Base-by-base conservation (phyloP, 2,329 filamentous ascomycete species). In the Alternaria infectoria region DNA sequence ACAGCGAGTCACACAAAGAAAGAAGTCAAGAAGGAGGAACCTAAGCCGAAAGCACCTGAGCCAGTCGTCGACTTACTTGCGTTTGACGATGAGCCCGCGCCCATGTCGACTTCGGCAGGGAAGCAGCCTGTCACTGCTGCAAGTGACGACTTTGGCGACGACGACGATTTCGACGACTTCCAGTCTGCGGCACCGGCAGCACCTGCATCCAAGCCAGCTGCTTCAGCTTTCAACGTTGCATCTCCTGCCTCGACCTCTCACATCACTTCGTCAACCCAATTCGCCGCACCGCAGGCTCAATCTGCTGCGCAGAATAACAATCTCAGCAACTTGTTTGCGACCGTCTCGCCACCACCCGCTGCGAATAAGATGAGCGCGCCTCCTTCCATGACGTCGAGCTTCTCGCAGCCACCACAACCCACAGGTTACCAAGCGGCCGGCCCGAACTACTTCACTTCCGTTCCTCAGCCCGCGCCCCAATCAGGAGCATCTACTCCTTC, bases 131-230 rank as follows among this genome's bases (percentile, higher is more conserved):
- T 81, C 19, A 74, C 80, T 23, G 72, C 81, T 8, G 77, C 82
- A 25, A 64, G 51, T 32, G 80, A 82, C 67, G 80, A 81, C 59
- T 81, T 83, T 69, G 82, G 80, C 45, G 89, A 88, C 55, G 95
- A 97, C 68, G 94, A 97, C 70, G 96, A 97, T 67, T 98, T 98
- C 75, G 96, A 98, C 77, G 96, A 99, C 77, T 98, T 98, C 85
- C 93, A 97, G 80, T 97, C 93, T 19, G 95, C 95, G 13, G 81
- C 83, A 7, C 81, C 83, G 11, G 83, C 82, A 82, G 82, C 80
- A 40, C 69, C 80, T 21, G 67, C 72, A 70, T 78, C 71, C 68
- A 62, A 62, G 56, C 77, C 66, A 68, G 83, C 68, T 17, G 59
- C 68, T 13, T 93, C 72, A n/a, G 62, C 67, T 10, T 76, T 77